phyloP scores from a whole-genome alignment of 2,329 filamentous ascomycete species.

The Fusarium redolens region DNA sequence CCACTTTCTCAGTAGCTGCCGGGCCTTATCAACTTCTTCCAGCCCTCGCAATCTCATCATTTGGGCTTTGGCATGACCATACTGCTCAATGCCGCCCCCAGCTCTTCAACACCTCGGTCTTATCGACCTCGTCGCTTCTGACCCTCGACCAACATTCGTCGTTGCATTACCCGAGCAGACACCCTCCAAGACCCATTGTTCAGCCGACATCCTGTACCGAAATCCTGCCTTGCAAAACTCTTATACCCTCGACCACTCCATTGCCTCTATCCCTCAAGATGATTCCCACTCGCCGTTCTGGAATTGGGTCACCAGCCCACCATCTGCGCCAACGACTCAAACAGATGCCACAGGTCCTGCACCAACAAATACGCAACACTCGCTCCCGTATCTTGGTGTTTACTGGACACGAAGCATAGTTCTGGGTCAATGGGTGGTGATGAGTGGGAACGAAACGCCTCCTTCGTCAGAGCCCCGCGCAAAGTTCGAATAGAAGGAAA shows the following conservation, averaged over 20 bases:
- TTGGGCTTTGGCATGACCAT: slow-evolving; percentile 1
- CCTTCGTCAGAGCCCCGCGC: slow-evolving; percentile 47
- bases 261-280: slow-evolving; percentile 47
- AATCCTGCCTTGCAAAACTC: slow-evolving; percentile 52
- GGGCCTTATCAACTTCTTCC: not conserved
- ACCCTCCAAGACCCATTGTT: slow-evolving; percentile 6
- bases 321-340: slow-evolving; percentile 10
- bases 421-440: slow-evolving; percentile 51
- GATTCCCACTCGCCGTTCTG: slow-evolving; percentile 51
- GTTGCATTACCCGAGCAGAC: slow-evolving; percentile 39
- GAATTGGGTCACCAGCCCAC: slow-evolving; percentile 52
- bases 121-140: slow-evolving; percentile 55
- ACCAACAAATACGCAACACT: slow-evolving; percentile 38
- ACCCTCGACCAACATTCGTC: slow-evolving; percentile 57
- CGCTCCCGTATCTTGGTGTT: slow-evolving; percentile 48
- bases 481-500: slow-evolving; percentile 47
- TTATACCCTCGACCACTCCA: slow-evolving; percentile 46
- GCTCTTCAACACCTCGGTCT: slow-evolving; percentile 49
- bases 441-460: slow-evolving; percentile 53
- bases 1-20: not conserved
- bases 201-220: slow-evolving; percentile 48
- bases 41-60: not conserved
- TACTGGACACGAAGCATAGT: slow-evolving; percentile 54
- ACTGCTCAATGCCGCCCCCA: slow-evolving; percentile 39
- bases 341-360: not conserved